These are phyloP conservation scores for Exsudoporus floridanus DNA, from an alignment of 1,284 basidiomycete species.

Conservation along the genomic window DNA sequence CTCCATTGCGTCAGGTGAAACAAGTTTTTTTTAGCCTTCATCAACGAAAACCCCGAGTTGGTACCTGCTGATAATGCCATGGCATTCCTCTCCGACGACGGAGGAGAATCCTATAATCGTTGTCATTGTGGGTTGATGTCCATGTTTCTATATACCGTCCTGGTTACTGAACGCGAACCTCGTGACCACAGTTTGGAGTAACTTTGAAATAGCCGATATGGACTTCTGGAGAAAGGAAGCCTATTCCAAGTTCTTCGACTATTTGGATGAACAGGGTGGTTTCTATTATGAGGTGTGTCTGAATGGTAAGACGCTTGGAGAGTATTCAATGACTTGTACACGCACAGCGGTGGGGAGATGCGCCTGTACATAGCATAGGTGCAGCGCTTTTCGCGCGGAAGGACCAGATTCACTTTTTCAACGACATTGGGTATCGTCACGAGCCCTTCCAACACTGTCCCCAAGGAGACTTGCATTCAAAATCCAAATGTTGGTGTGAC, in stretches of 20 bases:
- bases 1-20: not conserved
- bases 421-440: slow-evolving; percentile 63
- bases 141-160: not conserved
- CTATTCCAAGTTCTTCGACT: slow-evolving; percentile 84
- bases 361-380: slow-evolving; percentile 86
- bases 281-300: slow-evolving; percentile 79
- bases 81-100: slow-evolving; percentile 80
- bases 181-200: slow-evolving; percentile 70
- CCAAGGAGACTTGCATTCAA: slow-evolving; percentile 53
- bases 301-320: not conserved
- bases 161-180: not conserved
- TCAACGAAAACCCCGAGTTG: slow-evolving; percentile 65
- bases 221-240: slow-evolving; percentile 83
- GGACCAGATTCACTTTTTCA: slow-evolving; percentile 82
- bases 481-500: slow-evolving; percentile 71
- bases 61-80: slow-evolving; percentile 75
- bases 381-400: slow-evolving; percentile 79
- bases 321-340: not conserved
- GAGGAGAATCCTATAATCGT: slow-evolving; percentile 76
- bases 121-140: slow-evolving; percentile 72
- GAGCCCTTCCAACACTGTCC: slow-evolving; percentile 84
- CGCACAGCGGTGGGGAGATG: slow-evolving; percentile 81
- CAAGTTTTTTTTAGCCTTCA: slow-evolving; percentile 60
- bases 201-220: slow-evolving; percentile 86
- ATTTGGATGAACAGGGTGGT: slow-evolving; percentile 83